Conservation (phyloP, 352 stramenopile genomes). For the Globisporangium uncinulatum region DNA sequence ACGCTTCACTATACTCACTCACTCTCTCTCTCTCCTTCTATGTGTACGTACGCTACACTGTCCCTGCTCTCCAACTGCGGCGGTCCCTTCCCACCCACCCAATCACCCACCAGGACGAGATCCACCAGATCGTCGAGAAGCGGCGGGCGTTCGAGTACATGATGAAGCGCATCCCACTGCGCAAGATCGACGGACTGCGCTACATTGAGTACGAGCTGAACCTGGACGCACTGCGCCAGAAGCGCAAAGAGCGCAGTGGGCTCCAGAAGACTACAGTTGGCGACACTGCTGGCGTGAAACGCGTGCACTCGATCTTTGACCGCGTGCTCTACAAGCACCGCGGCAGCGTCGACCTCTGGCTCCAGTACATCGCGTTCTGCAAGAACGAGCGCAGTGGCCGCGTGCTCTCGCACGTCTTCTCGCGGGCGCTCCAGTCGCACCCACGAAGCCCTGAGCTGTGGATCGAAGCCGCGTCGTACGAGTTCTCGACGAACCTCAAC, state of each 20-base stretch:
- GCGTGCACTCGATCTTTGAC: conserved; percentile 85
- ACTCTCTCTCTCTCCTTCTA: too few species aligned
- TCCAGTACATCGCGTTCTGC: conserved; percentile 89
- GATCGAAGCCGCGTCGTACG: conserved; percentile 89
- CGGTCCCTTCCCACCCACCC: too few species aligned
- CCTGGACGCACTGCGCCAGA: conserved; percentile 81
- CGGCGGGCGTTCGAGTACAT: conserved; percentile 91
- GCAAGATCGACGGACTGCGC: conserved; percentile 89
- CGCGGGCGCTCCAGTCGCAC: conserved; percentile 81
- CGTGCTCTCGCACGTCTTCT: conserved; percentile 77
- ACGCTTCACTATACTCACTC: neutral
- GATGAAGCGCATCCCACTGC: conserved; percentile 82
- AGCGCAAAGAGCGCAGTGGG: conserved; percentile 71
- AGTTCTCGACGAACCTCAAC: conserved; percentile 84
- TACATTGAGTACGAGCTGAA: conserved; percentile 94
- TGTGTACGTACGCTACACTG: neutral
- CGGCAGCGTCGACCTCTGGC: conserved; percentile 86
- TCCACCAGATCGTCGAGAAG: conserved; percentile 87
- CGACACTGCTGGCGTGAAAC: conserved; percentile 62
- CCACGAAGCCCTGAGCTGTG: conserved; percentile 82
- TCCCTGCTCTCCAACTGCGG: neutral
- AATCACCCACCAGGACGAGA: conserved; percentile 49
- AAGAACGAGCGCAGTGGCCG: conserved; percentile 65
- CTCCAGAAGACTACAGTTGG: conserved; percentile 67
- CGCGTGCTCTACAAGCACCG: conserved; percentile 84